A percentile compares a stretch with the other conserved stretches of the same genome.
These are phyloP conservation scores for Nannizziopsis arthrosporioides DNA, from an alignment of 2,329 filamentous ascomycete species.

Conservation along the genomic window DNA sequence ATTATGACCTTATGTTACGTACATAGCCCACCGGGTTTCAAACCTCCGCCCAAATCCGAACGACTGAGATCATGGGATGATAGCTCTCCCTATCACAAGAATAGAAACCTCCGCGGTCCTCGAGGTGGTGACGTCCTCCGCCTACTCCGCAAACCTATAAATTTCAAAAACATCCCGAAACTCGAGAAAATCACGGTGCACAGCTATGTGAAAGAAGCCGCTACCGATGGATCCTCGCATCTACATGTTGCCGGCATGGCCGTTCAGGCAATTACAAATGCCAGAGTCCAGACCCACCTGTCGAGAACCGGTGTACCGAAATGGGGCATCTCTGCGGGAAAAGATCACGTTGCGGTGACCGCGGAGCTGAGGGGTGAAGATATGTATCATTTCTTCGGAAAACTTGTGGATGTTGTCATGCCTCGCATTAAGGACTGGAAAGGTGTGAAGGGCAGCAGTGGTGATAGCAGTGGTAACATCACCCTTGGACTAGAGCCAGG, in stretches of 20 bases:
- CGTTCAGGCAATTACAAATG: constrained; percentile 73
- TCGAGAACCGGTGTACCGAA: constrained; percentile 59
- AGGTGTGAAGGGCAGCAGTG: constrained; percentile 63
- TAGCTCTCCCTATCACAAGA: constrained; percentile 87
- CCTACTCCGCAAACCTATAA: constrained; percentile 46
- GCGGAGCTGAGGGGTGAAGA: constrained; percentile 64
- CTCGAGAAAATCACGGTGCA: constrained; percentile 73
- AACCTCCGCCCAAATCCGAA: constrained; percentile 45
- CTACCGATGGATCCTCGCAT: constrained; percentile 58
- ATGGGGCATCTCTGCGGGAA: constrained; percentile 62
- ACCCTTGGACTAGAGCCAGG: constrained; percentile 66
- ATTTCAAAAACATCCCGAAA: constrained; percentile 74
- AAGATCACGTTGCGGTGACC: constrained; percentile 60
- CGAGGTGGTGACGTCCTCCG: constrained; percentile 56
- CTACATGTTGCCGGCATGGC: constrained; percentile 75
- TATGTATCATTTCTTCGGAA: constrained; percentile 83
- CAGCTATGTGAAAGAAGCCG: constrained; percentile 56
- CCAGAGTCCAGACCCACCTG: constrained; percentile 57
- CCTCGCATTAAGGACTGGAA: constrained; percentile 95
- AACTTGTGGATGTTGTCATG: constrained; percentile 78
- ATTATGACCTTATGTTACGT: constrained; percentile 80
- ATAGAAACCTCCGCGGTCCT: constrained; percentile 71
- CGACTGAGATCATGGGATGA: constrained; percentile 77
- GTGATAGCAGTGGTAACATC: constrained; percentile 81
- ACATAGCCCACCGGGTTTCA: constrained; percentile 69